These are phyloP conservation scores for Anastatica hierochuntica DNA, from an alignment of 345 rosid genomes.

Conservation along the genomic window DNA sequence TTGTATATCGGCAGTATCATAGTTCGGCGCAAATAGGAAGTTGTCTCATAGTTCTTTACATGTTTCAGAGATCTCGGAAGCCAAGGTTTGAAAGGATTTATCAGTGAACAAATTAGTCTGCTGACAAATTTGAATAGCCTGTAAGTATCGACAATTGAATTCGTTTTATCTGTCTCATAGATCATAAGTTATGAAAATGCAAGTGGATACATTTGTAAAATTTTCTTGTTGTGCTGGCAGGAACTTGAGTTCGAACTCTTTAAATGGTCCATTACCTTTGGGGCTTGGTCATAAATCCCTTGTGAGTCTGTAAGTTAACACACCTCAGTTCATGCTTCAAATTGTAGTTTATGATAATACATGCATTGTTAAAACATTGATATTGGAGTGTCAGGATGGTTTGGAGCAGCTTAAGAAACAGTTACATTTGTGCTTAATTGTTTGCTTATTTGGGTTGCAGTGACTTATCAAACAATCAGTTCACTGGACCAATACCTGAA, in stretches of 20 bases:
- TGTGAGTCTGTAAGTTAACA: constrained; percentile 52
- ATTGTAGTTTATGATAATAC: neutral
- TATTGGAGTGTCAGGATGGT: constrained; percentile 1
- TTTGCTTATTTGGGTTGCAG: constrained; percentile 31
- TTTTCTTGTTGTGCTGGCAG: constrained; percentile 29
- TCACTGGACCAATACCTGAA: constrained; percentile 77
- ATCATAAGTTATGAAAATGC: neutral
- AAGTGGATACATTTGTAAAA: neutral
- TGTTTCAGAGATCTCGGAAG: constrained; percentile 79
- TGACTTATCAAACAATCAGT: constrained; percentile 78
- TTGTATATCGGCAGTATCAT: too few relatives aligned
- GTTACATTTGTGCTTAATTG: constrained; percentile 6
- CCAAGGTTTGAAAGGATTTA: constrained; percentile 83
- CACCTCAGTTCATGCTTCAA: neutral
- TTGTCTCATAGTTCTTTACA: neutral
- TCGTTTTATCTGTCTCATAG: constrained; percentile 4
- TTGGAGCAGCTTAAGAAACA: neutral
- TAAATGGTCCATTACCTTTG: constrained; percentile 58
- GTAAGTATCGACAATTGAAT: constrained; percentile 49
- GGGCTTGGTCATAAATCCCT: constrained; percentile 79
- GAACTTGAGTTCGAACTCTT: constrained; percentile 73
- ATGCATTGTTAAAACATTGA: neutral
- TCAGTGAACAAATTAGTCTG: constrained; percentile 74
- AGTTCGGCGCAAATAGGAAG: neutral
- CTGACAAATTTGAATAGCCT: constrained; percentile 69